Base-by-base conservation (phyloP, 177 flowering plant species). In the Telopea speciosissima region DNA sequence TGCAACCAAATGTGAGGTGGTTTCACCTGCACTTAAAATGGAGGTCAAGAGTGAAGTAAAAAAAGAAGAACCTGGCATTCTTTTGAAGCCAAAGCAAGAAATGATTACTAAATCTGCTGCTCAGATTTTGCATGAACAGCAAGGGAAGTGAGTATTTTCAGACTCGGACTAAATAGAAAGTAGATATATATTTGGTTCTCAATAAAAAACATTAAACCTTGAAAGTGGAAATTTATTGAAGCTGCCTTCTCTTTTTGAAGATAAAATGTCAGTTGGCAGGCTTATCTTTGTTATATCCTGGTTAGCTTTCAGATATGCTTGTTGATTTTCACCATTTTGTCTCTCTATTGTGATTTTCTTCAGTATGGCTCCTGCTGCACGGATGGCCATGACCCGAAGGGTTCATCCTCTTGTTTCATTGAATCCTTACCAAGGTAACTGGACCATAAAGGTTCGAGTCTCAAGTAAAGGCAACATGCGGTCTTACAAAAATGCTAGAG, bases 371-470 rank as follows among this genome's bases (percentile, higher is more conserved):
- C 99, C 97, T 33, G 24, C 89, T 80, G 87, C 90, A 5, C 79
- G 98, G 64, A 82, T 90, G 97, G 85, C 91, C 22, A 90, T 96
- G 97, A 86, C 96, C 5, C 70, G 93, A 56, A 84, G 98, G 70
- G 93, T 96, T 72, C 89, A 83, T 72, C 97, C 99, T 66, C 92
- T 96, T 63, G 90, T 87, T 42, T 90, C 98, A 14, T 79, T 96
- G 83, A 93, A 96, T 74, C 99, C 99, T 58, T 93, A 96, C 78
- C 97, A 93, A 78, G 97, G 97, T 4, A 89, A 76, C 70, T 96
- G 98, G 98, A 93, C 97, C 12, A 96, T 91, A 2, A 93, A 90
- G 76, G 98, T 96, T 26, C 80, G 92, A 12, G 81, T 93, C 23
- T 91, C 98, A 33, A 84, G 68, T 73, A 96, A 96, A 75, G 99